These are phyloP conservation scores for Orbilia javanica DNA, from an alignment of 2,329 filamentous ascomycete species.

Conservation along the genomic window DNA sequence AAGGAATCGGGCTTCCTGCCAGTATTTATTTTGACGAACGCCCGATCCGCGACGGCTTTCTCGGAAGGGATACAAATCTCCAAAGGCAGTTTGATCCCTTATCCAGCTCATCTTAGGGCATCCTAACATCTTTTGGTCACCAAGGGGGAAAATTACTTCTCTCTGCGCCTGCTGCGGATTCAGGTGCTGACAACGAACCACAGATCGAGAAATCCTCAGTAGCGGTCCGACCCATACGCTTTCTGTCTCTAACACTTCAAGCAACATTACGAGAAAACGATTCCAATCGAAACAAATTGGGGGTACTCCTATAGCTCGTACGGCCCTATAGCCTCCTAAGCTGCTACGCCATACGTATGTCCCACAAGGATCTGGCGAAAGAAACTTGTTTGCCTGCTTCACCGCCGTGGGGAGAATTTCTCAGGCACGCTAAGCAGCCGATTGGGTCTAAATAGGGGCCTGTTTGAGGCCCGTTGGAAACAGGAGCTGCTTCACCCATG, in stretches of 20 bases:
- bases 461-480: slow-evolving; percentile 53
- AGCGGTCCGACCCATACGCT: slow-evolving; percentile 31
- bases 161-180: slow-evolving; percentile 31
- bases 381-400: slow-evolving; percentile 23
- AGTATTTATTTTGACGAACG: slow-evolving; percentile 53
- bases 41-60: slow-evolving; percentile 28
- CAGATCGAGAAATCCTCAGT: slow-evolving; percentile 7
- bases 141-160: neutral
- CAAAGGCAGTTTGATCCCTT: slow-evolving; percentile 36
- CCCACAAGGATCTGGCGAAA: slow-evolving; percentile 10
- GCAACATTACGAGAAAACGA: slow-evolving; percentile 35
- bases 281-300: slow-evolving; percentile 45
- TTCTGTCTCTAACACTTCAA: slow-evolving; percentile 42
- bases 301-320: slow-evolving; percentile 41
- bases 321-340: slow-evolving; percentile 17
- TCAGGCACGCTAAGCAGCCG: slow-evolving; percentile 4
- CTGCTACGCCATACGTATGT: slow-evolving; percentile 19
- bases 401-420: slow-evolving; percentile 4
- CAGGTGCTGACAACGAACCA: slow-evolving; percentile 41
- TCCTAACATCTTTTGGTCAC: neutral
- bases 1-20: slow-evolving; percentile 13
- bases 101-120: neutral
- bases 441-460: slow-evolving; percentile 27
- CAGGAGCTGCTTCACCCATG: slow-evolving; percentile 55
- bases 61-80: slow-evolving; percentile 5